phyloP scores from a whole-genome alignment of 345 rosid species.

The Melaleuca quinquenervia region DNA sequence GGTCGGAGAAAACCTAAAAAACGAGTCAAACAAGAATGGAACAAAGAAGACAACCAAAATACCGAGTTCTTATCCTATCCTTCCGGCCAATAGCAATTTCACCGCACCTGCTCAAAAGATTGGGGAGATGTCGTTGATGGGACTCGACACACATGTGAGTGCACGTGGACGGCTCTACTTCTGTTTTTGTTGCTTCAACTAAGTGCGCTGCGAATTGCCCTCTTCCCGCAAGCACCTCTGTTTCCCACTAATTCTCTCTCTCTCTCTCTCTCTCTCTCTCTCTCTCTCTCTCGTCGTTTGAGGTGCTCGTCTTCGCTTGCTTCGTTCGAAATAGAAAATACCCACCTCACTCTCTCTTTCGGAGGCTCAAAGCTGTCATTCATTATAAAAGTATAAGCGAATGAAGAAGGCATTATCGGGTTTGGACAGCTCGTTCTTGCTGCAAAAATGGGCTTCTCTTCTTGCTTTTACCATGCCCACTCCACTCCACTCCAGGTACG shows the following conservation, averaged over 20 bases:
- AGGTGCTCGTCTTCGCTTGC: neutral
- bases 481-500: neutral
- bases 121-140: neutral
- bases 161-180: neutral
- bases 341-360: neutral
- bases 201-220: neutral
- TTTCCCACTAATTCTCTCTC: neutral
- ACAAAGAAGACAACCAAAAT: neutral
- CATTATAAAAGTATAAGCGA: neutral
- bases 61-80: neutral
- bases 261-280: neutral
- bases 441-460: conserved; percentile 44
- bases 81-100: neutral
- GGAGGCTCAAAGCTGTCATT: neutral
- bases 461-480: conserved; percentile 31
- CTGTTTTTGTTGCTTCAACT: neutral
- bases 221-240: neutral
- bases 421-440: conserved; percentile 9
- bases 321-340: neutral
- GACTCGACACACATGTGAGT: neutral
- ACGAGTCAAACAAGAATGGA: neutral
- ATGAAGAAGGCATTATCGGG: conserved; percentile 15
- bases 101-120: neutral
- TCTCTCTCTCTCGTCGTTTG: neutral
- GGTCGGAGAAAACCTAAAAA: neutral